Evolutionary conservation across 2,329 filamentous ascomycete genomes (phyloP), one percentile per base, ranked within the genome.

Genomic region (Leptographium lundbergii): DNA sequence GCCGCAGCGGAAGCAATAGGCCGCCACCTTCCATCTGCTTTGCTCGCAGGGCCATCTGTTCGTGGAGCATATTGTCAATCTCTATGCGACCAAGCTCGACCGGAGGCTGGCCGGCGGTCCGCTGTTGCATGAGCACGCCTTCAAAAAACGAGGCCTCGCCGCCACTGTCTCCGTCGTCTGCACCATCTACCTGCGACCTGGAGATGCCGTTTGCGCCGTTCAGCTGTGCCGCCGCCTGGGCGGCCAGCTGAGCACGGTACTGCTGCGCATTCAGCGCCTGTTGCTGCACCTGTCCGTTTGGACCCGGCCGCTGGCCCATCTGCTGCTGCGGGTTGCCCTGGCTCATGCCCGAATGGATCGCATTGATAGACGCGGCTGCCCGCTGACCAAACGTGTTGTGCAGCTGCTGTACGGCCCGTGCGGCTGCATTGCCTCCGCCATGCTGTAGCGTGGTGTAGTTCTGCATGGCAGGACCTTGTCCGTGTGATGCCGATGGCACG

Each of bases 11-110:
- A 22, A 91, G 70, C 86, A 91, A 89, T 60, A 91, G 73, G 9
- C 88, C 84, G 52, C 84, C 88, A 55, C 84, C 88, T 68, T 91
- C 86, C 76, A 90, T 86, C 63, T 77, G 76, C 69, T 81, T 83
- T 10, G 85, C 85, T 64, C 80, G 79, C 53, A 81, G 79, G 57
- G 82, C 78, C 61, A 91, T 83, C 65, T 86, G 82, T 57, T 79
- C 76, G 64, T 88, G 86, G 65, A 92, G 81, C 67, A 88, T 74
- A 53, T 77, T 74, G 67, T 92, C 88, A 61, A 89, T 84, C 58
- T 85, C 81, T 6, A 84, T 70, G 57, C 81, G 76, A 27, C 79
- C 81, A 73, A 79, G 79, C 72, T 77, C 81, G 34, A 73, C 73
- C 54, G 77, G 73, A 57, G 77, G 73, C 63, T 80, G 76, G 7